Conservation (phyloP, 768 basidiomycete species). For the Kwoniella sp. region DNA sequence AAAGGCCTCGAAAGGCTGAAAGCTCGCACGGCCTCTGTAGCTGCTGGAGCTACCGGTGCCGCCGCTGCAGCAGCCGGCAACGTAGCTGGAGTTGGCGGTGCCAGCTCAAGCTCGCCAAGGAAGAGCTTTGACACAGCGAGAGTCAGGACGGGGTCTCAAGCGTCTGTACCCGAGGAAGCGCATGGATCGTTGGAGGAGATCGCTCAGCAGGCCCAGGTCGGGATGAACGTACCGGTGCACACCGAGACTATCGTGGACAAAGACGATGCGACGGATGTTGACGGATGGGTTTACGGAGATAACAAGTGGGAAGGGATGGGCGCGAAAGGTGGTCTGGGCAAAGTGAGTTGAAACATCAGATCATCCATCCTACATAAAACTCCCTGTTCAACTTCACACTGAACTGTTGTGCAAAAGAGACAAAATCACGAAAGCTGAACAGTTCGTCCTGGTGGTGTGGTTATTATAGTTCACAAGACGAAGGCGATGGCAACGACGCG, state of each 20-base stretch:
- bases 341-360: slow-evolving; percentile 60
- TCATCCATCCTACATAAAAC: too few species aligned
- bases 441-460: not conserved
- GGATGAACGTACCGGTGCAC: slow-evolving; percentile 15
- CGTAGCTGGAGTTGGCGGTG: not conserved
- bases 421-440: not conserved
- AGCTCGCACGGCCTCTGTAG: slow-evolving; percentile 41
- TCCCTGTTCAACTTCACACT: too few species aligned
- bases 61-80: not conserved
- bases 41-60: not conserved
- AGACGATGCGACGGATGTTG: slow-evolving; percentile 66
- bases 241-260: slow-evolving; percentile 37
- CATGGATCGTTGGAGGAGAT: slow-evolving; percentile 1
- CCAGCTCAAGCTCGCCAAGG: slow-evolving; percentile 15
- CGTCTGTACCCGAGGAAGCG: slow-evolving; percentile 33
- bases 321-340: slow-evolving; percentile 79
- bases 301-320: slow-evolving; percentile 89
- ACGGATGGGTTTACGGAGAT: slow-evolving; percentile 92
- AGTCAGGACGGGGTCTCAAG: slow-evolving; percentile 36
- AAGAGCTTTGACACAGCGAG: slow-evolving; percentile 26
- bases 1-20: slow-evolving; percentile 55
- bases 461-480: slow-evolving; percentile 72
- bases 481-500: slow-evolving; percentile 82
- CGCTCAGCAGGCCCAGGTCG: not conserved
- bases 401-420: too few species aligned